These are phyloP conservation scores for Sclerotiophoma versabilis DNA, from an alignment of 2,329 filamentous ascomycete species.

Conservation along the genomic window DNA sequence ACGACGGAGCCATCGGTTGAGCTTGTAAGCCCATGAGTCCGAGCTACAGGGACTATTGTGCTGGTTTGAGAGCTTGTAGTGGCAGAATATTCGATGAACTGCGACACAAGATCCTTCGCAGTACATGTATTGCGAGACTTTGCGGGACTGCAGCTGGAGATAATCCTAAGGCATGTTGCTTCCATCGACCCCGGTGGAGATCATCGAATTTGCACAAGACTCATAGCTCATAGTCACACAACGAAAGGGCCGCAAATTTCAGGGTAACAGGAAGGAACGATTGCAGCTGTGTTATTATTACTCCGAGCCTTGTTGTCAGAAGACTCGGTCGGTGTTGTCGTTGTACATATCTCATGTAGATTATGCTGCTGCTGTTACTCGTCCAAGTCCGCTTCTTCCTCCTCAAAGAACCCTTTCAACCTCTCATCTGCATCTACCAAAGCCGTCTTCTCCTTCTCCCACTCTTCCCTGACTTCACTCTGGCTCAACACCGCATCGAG, in stretches of 20 bases:
- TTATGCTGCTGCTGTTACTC: background rate
- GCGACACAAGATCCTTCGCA: background rate
- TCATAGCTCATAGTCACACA: conserved; percentile 8
- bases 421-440: conserved; percentile 11
- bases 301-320: no score
- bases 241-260: background rate
- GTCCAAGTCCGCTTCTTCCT: background rate
- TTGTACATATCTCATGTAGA: no score
- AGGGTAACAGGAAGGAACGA: background rate
- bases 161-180: background rate
- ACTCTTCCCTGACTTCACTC: conserved; percentile 20
- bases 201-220: conserved; percentile 7
- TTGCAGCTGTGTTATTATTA: background rate
- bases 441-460: conserved; percentile 26
- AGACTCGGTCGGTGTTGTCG: no score
- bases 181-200: background rate
- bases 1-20: background rate
- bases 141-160: background rate
- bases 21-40: conserved; percentile 8
- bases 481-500: conserved; percentile 32
- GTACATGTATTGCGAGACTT: background rate
- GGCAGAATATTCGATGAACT: background rate
- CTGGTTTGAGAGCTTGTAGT: background rate
- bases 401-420: conserved; percentile 21
- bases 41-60: background rate